Evolutionary conservation across 2,329 filamentous ascomycete species (phyloP).

Genomic region (Ilyonectria mors-panacis): DNA sequence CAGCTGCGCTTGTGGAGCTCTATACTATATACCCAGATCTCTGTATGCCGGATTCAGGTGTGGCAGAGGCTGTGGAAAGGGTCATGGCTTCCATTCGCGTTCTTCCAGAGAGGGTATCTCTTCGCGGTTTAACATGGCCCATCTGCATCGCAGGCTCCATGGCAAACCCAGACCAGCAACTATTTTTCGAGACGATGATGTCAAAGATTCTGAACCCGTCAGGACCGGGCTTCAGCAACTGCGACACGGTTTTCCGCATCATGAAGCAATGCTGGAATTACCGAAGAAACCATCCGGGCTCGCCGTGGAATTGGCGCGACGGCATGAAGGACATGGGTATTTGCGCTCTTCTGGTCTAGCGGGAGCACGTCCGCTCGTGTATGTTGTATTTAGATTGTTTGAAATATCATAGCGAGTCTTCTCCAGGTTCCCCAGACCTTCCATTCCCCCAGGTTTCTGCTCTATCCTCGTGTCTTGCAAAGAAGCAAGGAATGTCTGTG

Average conservation of each 20-base stretch:
- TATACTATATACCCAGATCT: constrained; percentile 15
- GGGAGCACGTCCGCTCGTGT: neutral
- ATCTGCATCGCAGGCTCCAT: constrained; percentile 36
- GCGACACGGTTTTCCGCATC: constrained; percentile 33
- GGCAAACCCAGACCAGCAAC: constrained; percentile 30
- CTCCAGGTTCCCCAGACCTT: neutral
- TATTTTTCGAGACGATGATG: constrained; percentile 35
- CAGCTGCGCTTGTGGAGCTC: constrained; percentile 36
- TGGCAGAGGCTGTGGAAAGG: constrained; percentile 7
- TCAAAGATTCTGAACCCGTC: constrained; percentile 17
- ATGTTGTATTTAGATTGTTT: neutral
- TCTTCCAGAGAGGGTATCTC: constrained; percentile 28
- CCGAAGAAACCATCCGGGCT: neutral
- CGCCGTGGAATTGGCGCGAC: constrained; percentile 6
- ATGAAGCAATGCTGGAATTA: constrained; percentile 36
- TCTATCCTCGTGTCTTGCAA: neutral
- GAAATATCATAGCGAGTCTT: neutral
- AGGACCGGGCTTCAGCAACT: constrained; percentile 37
- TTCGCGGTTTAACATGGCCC: constrained; percentile 36
- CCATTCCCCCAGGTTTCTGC: neutral
- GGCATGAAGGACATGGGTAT: constrained; percentile 9
- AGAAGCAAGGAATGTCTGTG: neutral
- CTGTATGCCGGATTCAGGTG: neutral
- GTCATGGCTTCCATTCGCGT: constrained; percentile 27
- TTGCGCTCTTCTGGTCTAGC: constrained; percentile 13